A percentile compares a stretch with the other conserved stretches of the same genome.
phyloP scores from a whole-genome alignment of 129 eudicot genomes.

The Escallonia herrerae region DNA sequence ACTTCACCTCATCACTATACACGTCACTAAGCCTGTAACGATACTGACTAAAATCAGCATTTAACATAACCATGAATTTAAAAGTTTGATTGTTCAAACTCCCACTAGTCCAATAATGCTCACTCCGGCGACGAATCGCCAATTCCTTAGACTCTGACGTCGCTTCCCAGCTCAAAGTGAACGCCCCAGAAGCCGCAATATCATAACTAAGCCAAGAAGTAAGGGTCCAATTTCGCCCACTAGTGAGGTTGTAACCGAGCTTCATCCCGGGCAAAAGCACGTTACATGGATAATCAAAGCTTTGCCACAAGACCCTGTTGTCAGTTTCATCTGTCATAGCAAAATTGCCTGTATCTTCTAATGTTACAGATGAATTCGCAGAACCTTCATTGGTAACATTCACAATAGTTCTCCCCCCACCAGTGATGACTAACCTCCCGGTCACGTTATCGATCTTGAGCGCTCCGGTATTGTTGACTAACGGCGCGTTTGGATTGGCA shows the following conservation, averaged over 20 bases:
- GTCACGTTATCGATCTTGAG: constrained; percentile 3
- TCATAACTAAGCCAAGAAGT: constrained; percentile 7
- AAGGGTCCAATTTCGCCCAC: constrained; percentile 14
- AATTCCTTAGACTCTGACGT: not conserved
- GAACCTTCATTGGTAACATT: constrained; percentile 1
- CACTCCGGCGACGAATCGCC: constrained; percentile 1
- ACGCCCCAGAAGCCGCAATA: constrained; percentile 18
- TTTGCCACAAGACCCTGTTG: constrained; percentile 21
- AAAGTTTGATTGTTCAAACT: not conserved
- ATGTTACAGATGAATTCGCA: not conserved
- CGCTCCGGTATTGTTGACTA: not conserved
- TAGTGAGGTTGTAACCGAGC: constrained; percentile 10
- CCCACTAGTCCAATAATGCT: constrained; percentile 20
- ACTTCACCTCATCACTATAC: constrained; percentile 3
- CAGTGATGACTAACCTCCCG: constrained; percentile 1
- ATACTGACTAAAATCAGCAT: not conserved
- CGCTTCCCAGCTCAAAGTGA: constrained; percentile 14
- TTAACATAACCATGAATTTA: not conserved
- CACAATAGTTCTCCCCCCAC: not conserved
- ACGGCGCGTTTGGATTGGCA: constrained; percentile 14
- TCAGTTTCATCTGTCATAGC: constrained; percentile 6
- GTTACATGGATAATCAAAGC: constrained; percentile 28
- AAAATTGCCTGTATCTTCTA: constrained; percentile 11
- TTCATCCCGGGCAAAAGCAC: constrained; percentile 28
- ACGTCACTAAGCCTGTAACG: not conserved